Evolutionary conservation across 345 rosid species (phyloP).

Genomic region (Rhodomyrtus tomentosa): DNA sequence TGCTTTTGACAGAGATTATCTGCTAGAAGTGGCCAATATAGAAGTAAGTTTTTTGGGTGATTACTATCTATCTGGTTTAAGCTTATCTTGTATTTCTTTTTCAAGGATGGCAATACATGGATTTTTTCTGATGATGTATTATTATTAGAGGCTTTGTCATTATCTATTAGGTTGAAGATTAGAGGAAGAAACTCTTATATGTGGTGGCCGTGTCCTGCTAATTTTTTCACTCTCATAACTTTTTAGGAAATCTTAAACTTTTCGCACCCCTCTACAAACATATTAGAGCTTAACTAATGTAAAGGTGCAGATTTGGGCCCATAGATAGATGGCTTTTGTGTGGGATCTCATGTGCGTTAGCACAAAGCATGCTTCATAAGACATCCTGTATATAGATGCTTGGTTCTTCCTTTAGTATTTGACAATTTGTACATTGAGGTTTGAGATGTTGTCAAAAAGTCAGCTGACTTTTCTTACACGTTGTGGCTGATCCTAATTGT

Average conservation of each 20-base stretch:
- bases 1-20: neutral
- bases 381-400: neutral
- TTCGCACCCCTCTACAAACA: neutral
- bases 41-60: neutral
- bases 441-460: neutral
- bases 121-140: neutral
- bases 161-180: neutral
- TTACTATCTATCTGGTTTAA: neutral
- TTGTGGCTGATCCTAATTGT: neutral
- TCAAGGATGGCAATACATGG: neutral
- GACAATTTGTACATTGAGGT: neutral
- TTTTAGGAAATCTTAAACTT: neutral
- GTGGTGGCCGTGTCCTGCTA: neutral
- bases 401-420: neutral
- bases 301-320: neutral
- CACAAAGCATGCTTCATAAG: neutral
- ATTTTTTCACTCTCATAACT: neutral
- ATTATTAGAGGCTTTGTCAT: neutral
- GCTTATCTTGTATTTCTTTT: neutral
- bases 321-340: neutral
- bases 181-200: neutral
- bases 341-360: neutral
- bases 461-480: neutral
- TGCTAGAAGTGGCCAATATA: neutral
- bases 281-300: neutral